Evolutionary conservation across 192 early-diverging fungal species (phyloP), one percentile per base, ranked within the genome.

Genomic region (Linnemannia exigua): DNA sequence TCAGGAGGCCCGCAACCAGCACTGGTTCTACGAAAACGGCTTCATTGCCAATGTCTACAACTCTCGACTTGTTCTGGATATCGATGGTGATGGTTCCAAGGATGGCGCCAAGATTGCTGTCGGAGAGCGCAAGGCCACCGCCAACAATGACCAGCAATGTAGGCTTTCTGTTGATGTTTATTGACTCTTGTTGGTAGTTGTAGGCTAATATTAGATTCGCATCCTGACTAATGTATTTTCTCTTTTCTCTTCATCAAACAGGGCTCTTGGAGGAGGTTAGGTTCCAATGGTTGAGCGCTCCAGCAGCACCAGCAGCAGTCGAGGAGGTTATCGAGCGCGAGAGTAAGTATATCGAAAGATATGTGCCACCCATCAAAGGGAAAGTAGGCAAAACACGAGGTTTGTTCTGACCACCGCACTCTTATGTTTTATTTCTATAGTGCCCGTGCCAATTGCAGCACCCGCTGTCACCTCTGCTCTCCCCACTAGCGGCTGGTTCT

Each of bases 31-130:
- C 35, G 77, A 85, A 63, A 76, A 79, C 36, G 83, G 83, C 48
- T 85, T 85, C 74, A 85, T 85, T 50, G 83, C 83, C 77, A 85
- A 85, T 37, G 83, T 85, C 58, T 85, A 85, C 77, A 85, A 85
- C 50, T 85, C 83, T 9, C 72, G 83, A 36, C 77, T 79, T n/a
- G 83, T 85, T 44, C 44, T 85, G 73, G 83, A 85, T 52, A 85
- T 85, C 67, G 83, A 85, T 50, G 83, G 83, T 31, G 83, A 85
- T 63, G 83, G 83, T 31, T 72, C 83, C 28, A 85, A 85, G 67
- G 83, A 85, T 69, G 83, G 83, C 37, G 83, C 83, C 73, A 85
- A 85, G 69, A 85, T 85, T 66, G 83, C 83, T n/a, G 67, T 85
- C 28, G 83, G 83, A 28, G 83, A 85, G 61, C 83, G 83, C 74